Evolutionary conservation across 257 asterid species (phyloP), one percentile per base, ranked within the genome.

Genomic region (Voacanga thouarsii): DNA sequence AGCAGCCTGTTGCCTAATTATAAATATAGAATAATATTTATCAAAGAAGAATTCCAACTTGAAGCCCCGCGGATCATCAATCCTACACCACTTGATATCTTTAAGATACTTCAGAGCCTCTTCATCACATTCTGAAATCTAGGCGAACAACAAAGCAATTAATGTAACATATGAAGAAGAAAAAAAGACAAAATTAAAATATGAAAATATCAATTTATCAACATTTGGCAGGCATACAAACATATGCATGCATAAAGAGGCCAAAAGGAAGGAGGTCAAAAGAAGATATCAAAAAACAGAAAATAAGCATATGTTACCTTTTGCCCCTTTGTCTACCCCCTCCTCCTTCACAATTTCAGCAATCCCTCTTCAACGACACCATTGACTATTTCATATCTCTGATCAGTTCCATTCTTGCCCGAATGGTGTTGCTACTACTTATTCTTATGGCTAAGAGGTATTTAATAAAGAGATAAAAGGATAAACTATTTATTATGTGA

Each of bases 1-100:
- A n/a, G n/a, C n/a, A n/a, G n/a, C n/a, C n/a, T n/a, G n/a, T n/a
- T n/a, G n/a, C n/a, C n/a, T n/a, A n/a, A n/a, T n/a, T n/a, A n/a
- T n/a, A n/a, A n/a, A n/a, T n/a, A n/a, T n/a, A n/a, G n/a, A n/a
- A n/a, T n/a, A n/a, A n/a, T n/a, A n/a, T n/a, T n/a, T n/a, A 82
- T 88, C 90, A 78, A 92, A 91, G 85, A 80, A 83, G 84, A 94
- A 92, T 68, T 94, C 97, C 24, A 94, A 96, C 88, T 92, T 94
- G 77, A 94, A 92, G 70, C 98, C 97, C 90, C 88, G 89, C 59
- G 96, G 93, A 69, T 85, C 65, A 78, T 89, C 93, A 80, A 89
- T 79, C 84, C 74, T 89, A 84, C 80, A 79, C 94, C 92, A 92
- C 83, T 89, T 90, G 76, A 92, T 89, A 85, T 92, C 98, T 84